phyloP scores from a whole-genome alignment of 495 filamentous ascomycete genomes.

The Articulospora tetracladia region DNA sequence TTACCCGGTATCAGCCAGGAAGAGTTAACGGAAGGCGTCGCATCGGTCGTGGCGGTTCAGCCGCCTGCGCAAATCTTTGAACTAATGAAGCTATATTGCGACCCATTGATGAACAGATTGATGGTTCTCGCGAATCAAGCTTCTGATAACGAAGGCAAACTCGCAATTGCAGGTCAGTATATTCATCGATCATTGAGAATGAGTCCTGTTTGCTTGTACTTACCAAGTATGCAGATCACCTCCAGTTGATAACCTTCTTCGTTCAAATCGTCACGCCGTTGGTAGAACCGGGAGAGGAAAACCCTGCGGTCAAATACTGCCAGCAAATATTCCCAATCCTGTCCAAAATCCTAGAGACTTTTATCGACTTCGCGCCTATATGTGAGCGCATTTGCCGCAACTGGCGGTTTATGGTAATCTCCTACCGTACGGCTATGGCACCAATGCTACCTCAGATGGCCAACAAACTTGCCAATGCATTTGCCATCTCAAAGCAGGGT shows the following conservation, averaged over 20 bases:
- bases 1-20: conserved; percentile 84
- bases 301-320: conserved; percentile 95
- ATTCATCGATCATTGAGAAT: neutral
- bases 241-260: conserved; percentile 90
- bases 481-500: conserved; percentile 81
- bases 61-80: conserved; percentile 73
- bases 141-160: conserved; percentile 71
- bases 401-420: conserved; percentile 95
- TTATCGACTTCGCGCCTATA: conserved; percentile 78
- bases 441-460: conserved; percentile 83
- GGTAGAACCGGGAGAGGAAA: conserved; percentile 64
- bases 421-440: conserved; percentile 83
- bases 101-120: conserved; percentile 81
- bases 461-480: conserved; percentile 79
- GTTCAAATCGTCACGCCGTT: conserved; percentile 75
- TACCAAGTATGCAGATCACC: conserved; percentile 55
- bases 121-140: conserved; percentile 86
- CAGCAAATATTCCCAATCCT: conserved; percentile 86
- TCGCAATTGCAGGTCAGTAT: conserved; percentile 71
- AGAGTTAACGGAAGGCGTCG: conserved; percentile 92
- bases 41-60: conserved; percentile 83
- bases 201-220: conserved; percentile 19
- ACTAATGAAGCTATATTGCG: conserved; percentile 87
- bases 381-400: conserved; percentile 90
- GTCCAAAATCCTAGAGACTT: conserved; percentile 77